Base-by-base conservation (phyloP, 2,329 filamentous ascomycete genomes). In the Aspergillus terreus region DNA sequence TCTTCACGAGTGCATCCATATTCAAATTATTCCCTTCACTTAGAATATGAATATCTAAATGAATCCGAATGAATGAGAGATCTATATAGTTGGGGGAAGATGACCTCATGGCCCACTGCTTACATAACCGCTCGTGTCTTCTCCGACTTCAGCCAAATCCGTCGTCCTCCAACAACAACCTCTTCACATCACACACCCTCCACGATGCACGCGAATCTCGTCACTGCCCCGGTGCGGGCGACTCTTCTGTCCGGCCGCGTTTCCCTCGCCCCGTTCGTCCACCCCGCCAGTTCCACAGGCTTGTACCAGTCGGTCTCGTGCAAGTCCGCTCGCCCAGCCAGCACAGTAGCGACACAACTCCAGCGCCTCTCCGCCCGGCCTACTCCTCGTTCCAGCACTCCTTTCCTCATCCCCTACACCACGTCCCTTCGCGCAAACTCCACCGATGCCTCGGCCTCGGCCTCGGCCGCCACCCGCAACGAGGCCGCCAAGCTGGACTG, bases 401-500 rank as follows among this genome's bases (percentile, higher is more conserved):
- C 52, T 21, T 25, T 40, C 38, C 51, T 52, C 14, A 51, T 49
- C 44, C 25, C 49, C 51, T 27, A 52, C 49, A 48, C 49, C 12
- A 41, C 49, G 19, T 43, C 50, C 33, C 11, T 64, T 42, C 67
- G 67, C 17, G 44, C 58, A 12, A 65, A 69, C 42, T 70, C 65
- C 19, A 66, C 65, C 17, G 48, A 62, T 23, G 46, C 61, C n/a
- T 42, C 51, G 4, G 58, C 71, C 10, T 52, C 71, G 15, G 55
- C 23, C 23, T 23, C 23, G 5, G 23, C 23, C 23, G 1, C 23
- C 5, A 23, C 23, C 23, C 23, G 65, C 47, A 61, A 65, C 30
- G 62, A 68, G 49, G 57, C 64, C 49, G 58, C 70, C 33, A 65
- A 71, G n/a, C 82, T 92, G 40, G 83, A 90, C 74, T 97, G 92